phyloP scores from a whole-genome alignment of 805 yeast genomes.

The Yamadazyma kitorensis region DNA sequence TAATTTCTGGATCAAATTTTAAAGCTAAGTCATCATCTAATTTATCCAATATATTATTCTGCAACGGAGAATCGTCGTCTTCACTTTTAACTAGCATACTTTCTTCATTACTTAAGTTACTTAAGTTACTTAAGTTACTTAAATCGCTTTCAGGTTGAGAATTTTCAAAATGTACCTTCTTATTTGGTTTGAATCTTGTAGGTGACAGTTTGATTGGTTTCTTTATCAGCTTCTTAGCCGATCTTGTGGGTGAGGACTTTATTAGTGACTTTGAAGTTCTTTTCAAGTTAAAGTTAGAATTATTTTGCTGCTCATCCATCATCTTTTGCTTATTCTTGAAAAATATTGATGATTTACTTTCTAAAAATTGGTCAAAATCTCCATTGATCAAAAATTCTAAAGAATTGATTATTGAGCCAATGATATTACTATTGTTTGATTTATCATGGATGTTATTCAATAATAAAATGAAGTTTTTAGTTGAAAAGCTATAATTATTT shows the following conservation, averaged over 20 bases:
- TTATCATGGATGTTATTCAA: slow-evolving; percentile 5
- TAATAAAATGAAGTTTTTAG: slow-evolving; percentile 2
- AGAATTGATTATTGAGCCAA: background rate
- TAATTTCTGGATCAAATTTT: slow-evolving; percentile 25
- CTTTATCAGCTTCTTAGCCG: slow-evolving; percentile 16
- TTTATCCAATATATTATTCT: slow-evolving; percentile 20
- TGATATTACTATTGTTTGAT: background rate
- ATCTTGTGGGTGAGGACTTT: slow-evolving; percentile 24
- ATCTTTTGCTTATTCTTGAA: slow-evolving; percentile 18
- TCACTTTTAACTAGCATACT: slow-evolving; percentile 19
- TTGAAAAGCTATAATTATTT: slow-evolving; percentile 4
- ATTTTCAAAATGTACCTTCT: slow-evolving; percentile 47
- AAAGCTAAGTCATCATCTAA: slow-evolving; percentile 24
- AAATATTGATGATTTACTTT: slow-evolving; percentile 25
- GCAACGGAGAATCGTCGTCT: slow-evolving; percentile 30
- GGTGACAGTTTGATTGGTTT: slow-evolving; percentile 12
- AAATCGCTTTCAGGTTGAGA: slow-evolving; percentile 25
- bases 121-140: no score
- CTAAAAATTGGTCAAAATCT: slow-evolving; percentile 35
- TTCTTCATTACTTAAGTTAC: slow-evolving; percentile 24
- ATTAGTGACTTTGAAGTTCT: slow-evolving; percentile 14
- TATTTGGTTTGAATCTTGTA: slow-evolving; percentile 14
- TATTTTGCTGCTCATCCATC: background rate
- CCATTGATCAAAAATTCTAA: slow-evolving; percentile 26
- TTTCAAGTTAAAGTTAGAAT: slow-evolving; percentile 2